Conservation (phyloP, 2,329 filamentous ascomycete species). For the Aspergillus carbonarius region DNA sequence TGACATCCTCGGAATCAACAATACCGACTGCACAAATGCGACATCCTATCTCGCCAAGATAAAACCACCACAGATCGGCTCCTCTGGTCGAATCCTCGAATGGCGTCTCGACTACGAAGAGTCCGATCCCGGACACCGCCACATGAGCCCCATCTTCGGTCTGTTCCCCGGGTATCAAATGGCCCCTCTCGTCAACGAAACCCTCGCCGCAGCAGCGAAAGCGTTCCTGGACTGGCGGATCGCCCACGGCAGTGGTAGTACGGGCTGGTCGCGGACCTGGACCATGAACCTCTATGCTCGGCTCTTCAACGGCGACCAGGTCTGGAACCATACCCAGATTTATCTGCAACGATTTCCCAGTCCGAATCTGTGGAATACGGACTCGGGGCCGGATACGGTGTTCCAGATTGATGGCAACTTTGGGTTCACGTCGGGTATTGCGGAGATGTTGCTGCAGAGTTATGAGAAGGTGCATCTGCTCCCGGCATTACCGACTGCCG, state of each 20-base stretch:
- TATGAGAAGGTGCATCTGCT: slow-evolving; percentile 33
- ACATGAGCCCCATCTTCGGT: slow-evolving; percentile 52
- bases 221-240: slow-evolving; percentile 11
- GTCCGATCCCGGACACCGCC: slow-evolving; percentile 50
- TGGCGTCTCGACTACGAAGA: slow-evolving; percentile 38
- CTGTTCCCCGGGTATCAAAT: slow-evolving; percentile 47
- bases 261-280: slow-evolving; percentile 53
- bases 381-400: slow-evolving; percentile 22
- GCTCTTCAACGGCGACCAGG: slow-evolving; percentile 37
- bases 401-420: slow-evolving; percentile 54
- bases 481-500: slow-evolving; percentile 35
- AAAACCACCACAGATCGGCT: slow-evolving; percentile 19
- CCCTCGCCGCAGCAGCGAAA: slow-evolving; percentile 23
- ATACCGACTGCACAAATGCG: slow-evolving; percentile 8
- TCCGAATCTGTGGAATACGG: slow-evolving; percentile 15
- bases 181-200: slow-evolving; percentile 31
- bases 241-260: slow-evolving; percentile 37
- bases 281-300: slow-evolving; percentile 48
- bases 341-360: slow-evolving; percentile 8
- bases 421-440: slow-evolving; percentile 45
- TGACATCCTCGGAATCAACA: neutral
- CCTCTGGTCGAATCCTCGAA: slow-evolving; percentile 30
- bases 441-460: slow-evolving; percentile 47
- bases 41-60: slow-evolving; percentile 7
- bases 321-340: slow-evolving; percentile 38